Evolutionary conservation across 495 filamentous ascomycete species (phyloP).

Genomic region (Daldinia concentrica): DNA sequence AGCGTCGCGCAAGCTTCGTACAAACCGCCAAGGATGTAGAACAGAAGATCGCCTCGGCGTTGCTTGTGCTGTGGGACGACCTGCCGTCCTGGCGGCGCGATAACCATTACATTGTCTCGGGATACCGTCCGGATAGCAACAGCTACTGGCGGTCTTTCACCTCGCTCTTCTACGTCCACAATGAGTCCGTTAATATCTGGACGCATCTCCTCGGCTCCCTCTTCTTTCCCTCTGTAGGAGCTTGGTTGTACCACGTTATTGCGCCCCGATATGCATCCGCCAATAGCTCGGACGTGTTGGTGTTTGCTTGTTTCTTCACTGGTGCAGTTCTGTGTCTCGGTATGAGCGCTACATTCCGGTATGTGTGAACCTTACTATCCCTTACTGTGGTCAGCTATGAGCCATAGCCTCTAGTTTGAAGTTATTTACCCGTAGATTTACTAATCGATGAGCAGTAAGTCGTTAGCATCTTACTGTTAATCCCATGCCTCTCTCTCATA

Average conservation of each 20-base stretch:
- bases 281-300: constrained; percentile 69
- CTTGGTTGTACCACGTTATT: constrained; percentile 52
- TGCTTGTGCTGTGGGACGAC: constrained; percentile 55
- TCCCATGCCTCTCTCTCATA: not conserved
- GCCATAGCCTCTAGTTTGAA: no score
- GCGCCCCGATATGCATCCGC: constrained; percentile 74
- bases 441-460: constrained; percentile 37
- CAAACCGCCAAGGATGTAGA: constrained; percentile 43
- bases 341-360: constrained; percentile 78
- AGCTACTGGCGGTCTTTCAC: constrained; percentile 49
- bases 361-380: not conserved
- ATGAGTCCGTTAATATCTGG: constrained; percentile 96
- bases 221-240: constrained; percentile 52
- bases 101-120: constrained; percentile 55
- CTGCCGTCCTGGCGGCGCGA: constrained; percentile 57
- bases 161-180: constrained; percentile 64
- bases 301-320: constrained; percentile 80
- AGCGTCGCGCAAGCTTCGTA: constrained; percentile 36
- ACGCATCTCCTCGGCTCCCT: constrained; percentile 78
- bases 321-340: constrained; percentile 80
- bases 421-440: not conserved
- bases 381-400: not conserved
- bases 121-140: constrained; percentile 55
- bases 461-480: not conserved
- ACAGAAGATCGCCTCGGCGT: constrained; percentile 39